Conservation (phyloP, 768 basidiomycete genomes). For the Collybia nuda region DNA sequence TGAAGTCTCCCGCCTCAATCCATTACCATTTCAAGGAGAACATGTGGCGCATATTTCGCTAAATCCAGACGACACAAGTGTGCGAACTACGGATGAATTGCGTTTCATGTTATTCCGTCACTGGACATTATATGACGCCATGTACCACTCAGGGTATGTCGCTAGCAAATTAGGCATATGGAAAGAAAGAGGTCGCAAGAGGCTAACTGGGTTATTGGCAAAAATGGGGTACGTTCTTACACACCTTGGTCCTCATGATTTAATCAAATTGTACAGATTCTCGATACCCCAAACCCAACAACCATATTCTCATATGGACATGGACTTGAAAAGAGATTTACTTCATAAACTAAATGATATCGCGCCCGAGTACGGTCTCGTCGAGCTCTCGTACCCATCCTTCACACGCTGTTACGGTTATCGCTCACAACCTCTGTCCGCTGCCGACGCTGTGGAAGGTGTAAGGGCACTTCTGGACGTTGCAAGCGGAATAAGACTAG, state of each 20-base stretch:
- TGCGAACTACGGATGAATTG: constrained; percentile 85
- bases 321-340: constrained; percentile 83
- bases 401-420: constrained; percentile 93
- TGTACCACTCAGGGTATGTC: constrained; percentile 97
- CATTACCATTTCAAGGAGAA: constrained; percentile 40
- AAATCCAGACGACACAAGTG: constrained; percentile 80
- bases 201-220: constrained; percentile 86
- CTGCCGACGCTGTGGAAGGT: constrained; percentile 92
- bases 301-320: constrained; percentile 93
- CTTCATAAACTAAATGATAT: constrained; percentile 82
- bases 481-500: constrained; percentile 86
- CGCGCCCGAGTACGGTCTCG: constrained; percentile 92
- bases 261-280: constrained; percentile 54
- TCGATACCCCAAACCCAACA: constrained; percentile 95
- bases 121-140: constrained; percentile 97
- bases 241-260: background rate
- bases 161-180: constrained; percentile 94
- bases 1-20: constrained; percentile 91
- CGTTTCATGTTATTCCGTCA: constrained; percentile 95
- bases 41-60: constrained; percentile 43
- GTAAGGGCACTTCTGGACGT: constrained; percentile 86
- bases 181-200: constrained; percentile 91
- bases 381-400: constrained; percentile 91
- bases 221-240: constrained; percentile 87
- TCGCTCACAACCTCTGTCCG: constrained; percentile 82